Percentiles rank a stretch among this genome's conserved stretches.
These are phyloP conservation scores for Penicillium crustosum DNA, from an alignment of 2,329 filamentous ascomycete species.

Conservation along the genomic window DNA sequence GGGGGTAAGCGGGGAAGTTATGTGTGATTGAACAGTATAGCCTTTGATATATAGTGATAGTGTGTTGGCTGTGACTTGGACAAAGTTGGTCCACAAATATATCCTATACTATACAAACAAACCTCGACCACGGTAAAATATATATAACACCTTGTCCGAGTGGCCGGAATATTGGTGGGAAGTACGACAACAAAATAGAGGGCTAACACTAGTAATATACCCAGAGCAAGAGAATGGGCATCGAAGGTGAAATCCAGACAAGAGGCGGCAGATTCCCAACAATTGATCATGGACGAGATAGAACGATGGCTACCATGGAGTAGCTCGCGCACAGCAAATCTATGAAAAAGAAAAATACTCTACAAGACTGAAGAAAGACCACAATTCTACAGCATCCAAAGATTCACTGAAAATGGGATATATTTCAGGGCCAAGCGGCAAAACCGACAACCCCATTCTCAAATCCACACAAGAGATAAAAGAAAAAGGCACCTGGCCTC, in stretches of 20 bases:
- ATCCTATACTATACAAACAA: not conserved
- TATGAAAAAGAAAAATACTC: too few species aligned
- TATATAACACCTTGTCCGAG: not conserved
- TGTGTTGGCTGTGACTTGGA: not conserved
- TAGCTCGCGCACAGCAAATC: not conserved
- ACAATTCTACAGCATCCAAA: not conserved
- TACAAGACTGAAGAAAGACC: not conserved
- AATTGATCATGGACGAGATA: not conserved
- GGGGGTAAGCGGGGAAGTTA: too few species aligned
- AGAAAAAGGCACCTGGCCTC: constrained; percentile 13
- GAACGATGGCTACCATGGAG: not conserved
- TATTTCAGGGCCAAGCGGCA: constrained; percentile 6
- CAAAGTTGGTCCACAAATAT: not conserved
- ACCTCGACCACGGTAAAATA: too few species aligned
- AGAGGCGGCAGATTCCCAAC: not conserved
- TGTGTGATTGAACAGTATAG: not conserved
- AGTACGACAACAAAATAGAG: not conserved
- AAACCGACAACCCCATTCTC: constrained; percentile 3
- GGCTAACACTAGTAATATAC: not conserved
- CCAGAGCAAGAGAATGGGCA: not conserved
- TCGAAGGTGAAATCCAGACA: not conserved
- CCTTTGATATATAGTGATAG: not conserved
- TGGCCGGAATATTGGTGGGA: too few species aligned
- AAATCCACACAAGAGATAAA: constrained; percentile 20
- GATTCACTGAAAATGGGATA: constrained; percentile 12